Evolutionary conservation across 768 basidiomycete species (phyloP).

Genomic region (Leucocoprinus leucothites): DNA sequence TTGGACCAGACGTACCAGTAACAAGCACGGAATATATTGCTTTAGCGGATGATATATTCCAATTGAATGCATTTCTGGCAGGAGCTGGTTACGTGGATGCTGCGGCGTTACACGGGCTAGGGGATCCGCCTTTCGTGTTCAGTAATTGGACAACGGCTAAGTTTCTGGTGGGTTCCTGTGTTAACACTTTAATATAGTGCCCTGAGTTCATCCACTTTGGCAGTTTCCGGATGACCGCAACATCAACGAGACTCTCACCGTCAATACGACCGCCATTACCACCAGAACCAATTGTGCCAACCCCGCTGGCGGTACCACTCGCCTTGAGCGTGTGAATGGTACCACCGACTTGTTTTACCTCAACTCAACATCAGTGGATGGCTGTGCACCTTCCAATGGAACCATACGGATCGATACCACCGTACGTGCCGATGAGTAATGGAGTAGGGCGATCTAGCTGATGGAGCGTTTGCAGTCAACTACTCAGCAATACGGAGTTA

Average conservation of each 20-base stretch:
- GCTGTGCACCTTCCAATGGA: conserved; percentile 37
- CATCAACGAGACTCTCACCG: conserved; percentile 51
- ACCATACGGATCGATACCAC: conserved; percentile 33
- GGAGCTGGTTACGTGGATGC: conserved; percentile 55
- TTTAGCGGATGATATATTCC: conserved; percentile 38
- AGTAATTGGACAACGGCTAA: conserved; percentile 51
- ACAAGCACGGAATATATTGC: conserved; percentile 40
- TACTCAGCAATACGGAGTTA: conserved; percentile 48
- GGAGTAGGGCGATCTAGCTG: not conserved
- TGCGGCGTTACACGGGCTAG: conserved; percentile 39
- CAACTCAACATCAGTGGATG: conserved; percentile 41
- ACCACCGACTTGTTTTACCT: conserved; percentile 30
- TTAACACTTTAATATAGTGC: not conserved
- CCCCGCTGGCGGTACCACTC: conserved; percentile 23
- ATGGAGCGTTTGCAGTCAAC: conserved; percentile 25
- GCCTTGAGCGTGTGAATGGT: conserved; percentile 8
- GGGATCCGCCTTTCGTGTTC: conserved; percentile 57
- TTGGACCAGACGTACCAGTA: conserved; percentile 32
- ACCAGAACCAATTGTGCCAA: conserved; percentile 46
- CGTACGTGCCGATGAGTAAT: conserved; percentile 18
- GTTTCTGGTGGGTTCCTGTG: conserved; percentile 38
- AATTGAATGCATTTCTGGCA: conserved; percentile 53
- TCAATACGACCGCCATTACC: conserved; percentile 50
- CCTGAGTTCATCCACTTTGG: not conserved
- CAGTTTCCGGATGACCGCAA: conserved; percentile 40